Evolutionary conservation across 1,284 basidiomycete species (phyloP).

Genomic region (Ceratobasidium sp.): DNA sequence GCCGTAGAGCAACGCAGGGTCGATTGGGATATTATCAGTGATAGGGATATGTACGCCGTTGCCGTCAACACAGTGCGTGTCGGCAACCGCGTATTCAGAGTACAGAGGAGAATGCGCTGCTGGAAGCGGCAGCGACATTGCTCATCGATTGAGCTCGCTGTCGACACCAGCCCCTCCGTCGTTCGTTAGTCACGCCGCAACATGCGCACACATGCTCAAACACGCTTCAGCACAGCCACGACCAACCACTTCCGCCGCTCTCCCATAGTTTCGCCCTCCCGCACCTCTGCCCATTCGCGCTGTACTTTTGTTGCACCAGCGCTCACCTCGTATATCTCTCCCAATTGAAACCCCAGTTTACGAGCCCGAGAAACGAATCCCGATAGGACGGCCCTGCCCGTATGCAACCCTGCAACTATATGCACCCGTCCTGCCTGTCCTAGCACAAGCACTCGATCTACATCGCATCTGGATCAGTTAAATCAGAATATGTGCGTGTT

Average conservation of each 20-base stretch:
- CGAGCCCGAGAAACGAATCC: constrained; percentile 29
- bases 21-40: constrained; percentile 33
- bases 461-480: background rate
- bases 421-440: constrained; percentile 27
- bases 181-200: constrained; percentile 27
- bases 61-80: background rate
- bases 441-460: constrained; percentile 28
- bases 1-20: constrained; percentile 35
- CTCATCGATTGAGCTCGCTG: constrained; percentile 20
- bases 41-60: background rate
- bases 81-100: background rate
- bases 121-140: constrained; percentile 38
- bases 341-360: background rate
- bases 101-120: background rate
- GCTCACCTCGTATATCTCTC: constrained; percentile 24
- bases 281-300: constrained; percentile 23
- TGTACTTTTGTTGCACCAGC: background rate
- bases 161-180: constrained; percentile 11
- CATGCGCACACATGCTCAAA: constrained; percentile 19
- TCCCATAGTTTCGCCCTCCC: constrained; percentile 39
- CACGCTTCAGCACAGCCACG: constrained; percentile 39
- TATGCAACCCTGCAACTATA: constrained; percentile 48
- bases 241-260: constrained; percentile 44
- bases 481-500: background rate
- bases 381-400: constrained; percentile 24